phyloP scores from a whole-genome alignment of 176 grass and related monocot species.

The Musa beccarii region DNA sequence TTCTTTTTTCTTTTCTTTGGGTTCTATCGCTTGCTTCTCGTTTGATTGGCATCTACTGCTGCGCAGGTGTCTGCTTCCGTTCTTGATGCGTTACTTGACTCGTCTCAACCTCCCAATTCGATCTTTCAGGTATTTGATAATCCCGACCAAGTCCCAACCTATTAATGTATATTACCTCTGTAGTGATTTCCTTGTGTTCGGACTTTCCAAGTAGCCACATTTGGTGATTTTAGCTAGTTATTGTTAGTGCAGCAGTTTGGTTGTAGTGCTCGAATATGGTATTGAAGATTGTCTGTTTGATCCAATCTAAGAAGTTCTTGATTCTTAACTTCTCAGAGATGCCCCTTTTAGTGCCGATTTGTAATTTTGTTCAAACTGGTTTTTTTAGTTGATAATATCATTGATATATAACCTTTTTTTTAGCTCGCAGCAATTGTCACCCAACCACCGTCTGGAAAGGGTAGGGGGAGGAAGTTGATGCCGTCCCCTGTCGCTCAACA shows the following conservation, averaged over 20 bases:
- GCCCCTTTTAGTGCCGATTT: not conserved
- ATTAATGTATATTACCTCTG: not conserved
- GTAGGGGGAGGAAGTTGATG: constrained; percentile 61
- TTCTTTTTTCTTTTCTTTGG: not conserved
- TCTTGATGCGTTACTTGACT: constrained; percentile 45
- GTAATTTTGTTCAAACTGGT: not conserved
- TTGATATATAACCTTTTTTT: constrained; percentile 3
- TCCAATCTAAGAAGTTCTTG: not conserved
- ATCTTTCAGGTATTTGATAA: constrained; percentile 36
- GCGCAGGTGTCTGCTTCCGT: constrained; percentile 64
- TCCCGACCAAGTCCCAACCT: too few species aligned
- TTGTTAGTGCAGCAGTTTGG: too few species aligned
- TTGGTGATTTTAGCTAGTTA: not conserved
- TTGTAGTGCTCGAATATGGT: not conserved
- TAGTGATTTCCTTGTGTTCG: not conserved
- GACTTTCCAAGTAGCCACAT: not conserved
- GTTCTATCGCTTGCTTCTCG: not conserved
- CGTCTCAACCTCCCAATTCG: constrained; percentile 41
- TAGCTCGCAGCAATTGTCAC: constrained; percentile 67
- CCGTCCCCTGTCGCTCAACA: constrained; percentile 65
- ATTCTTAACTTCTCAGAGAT: not conserved
- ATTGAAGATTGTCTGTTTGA: not conserved
- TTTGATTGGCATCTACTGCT: not conserved
- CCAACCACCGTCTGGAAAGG: constrained; percentile 52
- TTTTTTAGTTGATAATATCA: not conserved